Percentiles rank a stretch among this genome's conserved stretches.
These are phyloP conservation scores for Cryptococcus sp. DNA, from an alignment of 1,284 basidiomycete species.

Conservation along the genomic window DNA sequence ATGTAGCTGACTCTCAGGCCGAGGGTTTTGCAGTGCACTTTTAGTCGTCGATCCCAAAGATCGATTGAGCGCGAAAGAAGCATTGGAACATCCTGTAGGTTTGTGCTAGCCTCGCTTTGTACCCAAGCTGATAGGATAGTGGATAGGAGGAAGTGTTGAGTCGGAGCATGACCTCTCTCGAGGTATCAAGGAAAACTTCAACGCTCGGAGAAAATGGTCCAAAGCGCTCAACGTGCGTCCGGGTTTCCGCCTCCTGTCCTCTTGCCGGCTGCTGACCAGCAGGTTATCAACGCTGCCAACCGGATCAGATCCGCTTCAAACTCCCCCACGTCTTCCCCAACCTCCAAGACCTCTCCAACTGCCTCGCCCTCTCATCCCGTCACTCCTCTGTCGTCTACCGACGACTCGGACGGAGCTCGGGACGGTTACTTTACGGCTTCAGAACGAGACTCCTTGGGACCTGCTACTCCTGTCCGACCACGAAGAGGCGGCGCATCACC, in stretches of 20 bases:
- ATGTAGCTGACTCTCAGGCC: constrained; percentile 54
- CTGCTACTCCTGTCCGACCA: neutral
- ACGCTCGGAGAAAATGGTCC: neutral
- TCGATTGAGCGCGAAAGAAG: constrained; percentile 69
- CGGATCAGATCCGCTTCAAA: constrained; percentile 21
- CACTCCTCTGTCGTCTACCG: constrained; percentile 4
- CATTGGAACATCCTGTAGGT: constrained; percentile 57
- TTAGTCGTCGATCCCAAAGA: constrained; percentile 66
- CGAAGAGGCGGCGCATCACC: neutral
- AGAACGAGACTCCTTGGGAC: constrained; percentile 1
- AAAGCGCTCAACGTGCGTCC: neutral
- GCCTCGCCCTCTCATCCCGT: neutral
- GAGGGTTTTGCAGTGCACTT: constrained; percentile 71
- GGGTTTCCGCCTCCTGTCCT: neutral
- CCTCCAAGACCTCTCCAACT: constrained; percentile 2
- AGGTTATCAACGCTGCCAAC: neutral
- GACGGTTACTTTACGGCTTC: constrained; percentile 5
- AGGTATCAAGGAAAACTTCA: neutral
- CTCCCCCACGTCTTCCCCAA: constrained; percentile 4
- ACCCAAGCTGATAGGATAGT: neutral
- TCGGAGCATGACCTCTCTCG: neutral
- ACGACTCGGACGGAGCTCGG: neutral
- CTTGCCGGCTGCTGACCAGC: neutral
- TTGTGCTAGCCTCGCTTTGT: neutral
- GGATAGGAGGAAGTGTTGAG: neutral